These are phyloP conservation scores for Pterocarpus macrocarpus DNA, from an alignment of 306 rosid species.

Conservation along the genomic window DNA sequence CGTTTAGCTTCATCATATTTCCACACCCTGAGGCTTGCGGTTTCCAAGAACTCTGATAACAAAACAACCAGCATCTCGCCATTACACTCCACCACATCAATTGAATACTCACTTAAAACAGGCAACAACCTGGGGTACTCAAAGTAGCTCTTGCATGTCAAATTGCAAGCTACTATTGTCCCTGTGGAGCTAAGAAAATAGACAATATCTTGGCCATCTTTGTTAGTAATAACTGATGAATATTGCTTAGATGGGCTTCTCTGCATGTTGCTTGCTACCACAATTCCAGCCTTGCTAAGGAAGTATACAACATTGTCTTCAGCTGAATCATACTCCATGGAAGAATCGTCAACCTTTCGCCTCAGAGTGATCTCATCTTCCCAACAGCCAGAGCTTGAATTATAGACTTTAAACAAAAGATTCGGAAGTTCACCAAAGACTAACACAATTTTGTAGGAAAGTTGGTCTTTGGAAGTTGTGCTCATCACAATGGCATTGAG, in stretches of 20 bases:
- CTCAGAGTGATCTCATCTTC: slow-evolving; percentile 58
- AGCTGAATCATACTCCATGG: slow-evolving; percentile 52
- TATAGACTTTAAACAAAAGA: slow-evolving; percentile 62
- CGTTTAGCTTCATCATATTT: slow-evolving; percentile 61
- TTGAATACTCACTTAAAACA: slow-evolving; percentile 74
- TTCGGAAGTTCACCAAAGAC: slow-evolving; percentile 75
- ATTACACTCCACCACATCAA: slow-evolving; percentile 81
- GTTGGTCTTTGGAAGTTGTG: slow-evolving; percentile 39
- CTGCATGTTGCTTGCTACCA: slow-evolving; percentile 79
- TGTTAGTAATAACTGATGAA: slow-evolving; percentile 71
- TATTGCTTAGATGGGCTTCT: slow-evolving; percentile 90
- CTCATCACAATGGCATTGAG: slow-evolving; percentile 86
- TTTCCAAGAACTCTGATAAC: slow-evolving; percentile 77
- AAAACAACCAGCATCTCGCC: slow-evolving; percentile 85
- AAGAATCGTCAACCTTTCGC: slow-evolving; percentile 50
- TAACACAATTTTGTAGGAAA: slow-evolving; percentile 64
- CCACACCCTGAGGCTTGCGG: slow-evolving; percentile 78
- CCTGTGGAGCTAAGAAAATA: slow-evolving; percentile 84
- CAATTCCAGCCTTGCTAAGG: slow-evolving; percentile 78
- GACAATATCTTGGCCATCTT: slow-evolving; percentile 62
- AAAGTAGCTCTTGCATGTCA: slow-evolving; percentile 59
- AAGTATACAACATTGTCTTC: slow-evolving; percentile 78
- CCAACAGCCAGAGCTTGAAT: slow-evolving; percentile 66
- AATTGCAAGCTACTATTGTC: slow-evolving; percentile 72
- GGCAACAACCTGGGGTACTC: slow-evolving; percentile 87